Evolutionary conservation across 169 alveolate genomes (phyloP), one percentile per base, ranked within the genome.

Genomic region (Eimeria maxima): DNA sequence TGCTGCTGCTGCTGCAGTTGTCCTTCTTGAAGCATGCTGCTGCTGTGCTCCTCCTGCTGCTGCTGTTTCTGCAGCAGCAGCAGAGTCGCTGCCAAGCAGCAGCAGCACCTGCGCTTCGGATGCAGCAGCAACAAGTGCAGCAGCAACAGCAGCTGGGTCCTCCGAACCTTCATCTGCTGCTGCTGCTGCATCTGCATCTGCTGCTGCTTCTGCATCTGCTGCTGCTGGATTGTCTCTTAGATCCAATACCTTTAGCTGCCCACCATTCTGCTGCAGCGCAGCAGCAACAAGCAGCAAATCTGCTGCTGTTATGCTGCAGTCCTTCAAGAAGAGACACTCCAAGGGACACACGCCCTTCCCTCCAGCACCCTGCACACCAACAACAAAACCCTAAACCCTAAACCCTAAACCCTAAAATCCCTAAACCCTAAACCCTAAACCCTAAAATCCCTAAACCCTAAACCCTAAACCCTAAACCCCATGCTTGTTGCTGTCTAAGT

Each of bases 241-340:
- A 24, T 88, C 94, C 53, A 88, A 53, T 24, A 88, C 50, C 24
- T 55, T 38, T 33, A 88, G 65, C 50, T 27, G 63, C 71, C 63
- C 71, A 45, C 47, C 57, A 50, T 88, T 88, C 73, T n/a, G 47
- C 84, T 42, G 76, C 81, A 88, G 69, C 67, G 94, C 94, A 33
- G 73, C 83, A 24, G 94, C 94, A 20, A 88, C 71, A n/a, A 18
- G 73, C 69, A 60, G 86, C 84, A 67, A 53, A n/a, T 69, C 83
- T 53, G 47, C 67, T 57, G 76, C 81, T 1, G 86, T 24, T 4
- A 88, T 63, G 69, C 65, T 24, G 86, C 94, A 88, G 81, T 38
- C 24, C 84, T n/a, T 53, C 71, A 88, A 45, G 18, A 65, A 88
- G 44, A 88, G 94, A 29, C 50, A 88, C 42, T 71, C 83, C 47